Evolutionary conservation across 352 stramenopile species (phyloP), one percentile per base, ranked within the genome.

Genomic region (Globisporangium echinulatum): DNA sequence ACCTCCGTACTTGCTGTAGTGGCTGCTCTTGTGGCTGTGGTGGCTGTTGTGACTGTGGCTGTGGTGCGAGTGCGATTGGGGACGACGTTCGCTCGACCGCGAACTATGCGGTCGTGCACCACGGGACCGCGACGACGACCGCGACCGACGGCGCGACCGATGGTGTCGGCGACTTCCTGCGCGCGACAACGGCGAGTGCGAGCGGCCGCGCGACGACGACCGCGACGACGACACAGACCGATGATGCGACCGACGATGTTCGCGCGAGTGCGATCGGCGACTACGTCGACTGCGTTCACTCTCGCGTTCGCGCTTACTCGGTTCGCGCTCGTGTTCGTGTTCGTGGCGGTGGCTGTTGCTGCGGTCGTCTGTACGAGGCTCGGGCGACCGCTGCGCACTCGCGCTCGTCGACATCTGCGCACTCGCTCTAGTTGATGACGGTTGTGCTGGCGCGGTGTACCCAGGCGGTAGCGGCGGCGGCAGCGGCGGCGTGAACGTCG

Each of bases 201-300:
- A 90, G 0, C 58, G 71, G 14, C 75, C 85, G 3, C 61, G 62
- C 2, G 67, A 74, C 3, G 68, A 64, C 37, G 79, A 76, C 17
- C 63, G 57, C 15, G 69, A 81, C 7, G 65, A 65, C 38, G 57
- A 73, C 11, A 15, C n/a, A 0, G 50, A 56, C 25, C 59, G 60
- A 14, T 54, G 53, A 10, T 38, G 40, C 19, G 64, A 61, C n/a
- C 53, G 59, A 1, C 53, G 53, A 62, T 71, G 36, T 62, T 64
- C 54, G 7, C 44, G 42, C 5, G 56, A 66, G 49, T 48, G 36
- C 48, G 64, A 64, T 43, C 56, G 64, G 13, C 44, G 61, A 37
- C 47, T 40, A n/a, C 50, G 51, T 10, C 50, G 47, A 8, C 48
- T 57, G 36, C 58, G 43, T n/a, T 49, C 44, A 4, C 36, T 51